A percentile compares a stretch with the other conserved stretches of the same genome.
Evolutionary conservation across 352 stramenopile genomes (phyloP).

Genomic region (Phytophthora tentaculata): DNA sequence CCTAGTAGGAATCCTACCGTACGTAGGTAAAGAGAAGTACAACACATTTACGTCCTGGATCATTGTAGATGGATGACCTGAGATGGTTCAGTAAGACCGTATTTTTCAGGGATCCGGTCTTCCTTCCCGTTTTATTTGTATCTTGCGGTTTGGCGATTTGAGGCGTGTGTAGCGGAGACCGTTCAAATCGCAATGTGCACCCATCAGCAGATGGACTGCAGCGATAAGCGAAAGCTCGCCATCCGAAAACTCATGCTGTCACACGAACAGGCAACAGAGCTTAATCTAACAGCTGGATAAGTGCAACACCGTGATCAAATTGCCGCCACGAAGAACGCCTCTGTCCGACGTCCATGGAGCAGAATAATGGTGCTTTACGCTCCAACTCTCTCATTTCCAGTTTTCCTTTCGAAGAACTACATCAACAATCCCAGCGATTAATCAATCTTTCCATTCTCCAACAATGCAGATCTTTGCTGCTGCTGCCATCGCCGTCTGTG

Average conservation of each 20-base stretch:
- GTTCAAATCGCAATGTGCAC: background rate
- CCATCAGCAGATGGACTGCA: background rate
- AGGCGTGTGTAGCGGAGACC: background rate
- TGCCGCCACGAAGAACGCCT: background rate
- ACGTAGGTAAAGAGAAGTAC: background rate
- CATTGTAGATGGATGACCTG: background rate
- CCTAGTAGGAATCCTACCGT: background rate
- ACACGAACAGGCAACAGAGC: background rate
- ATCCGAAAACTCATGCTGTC: background rate
- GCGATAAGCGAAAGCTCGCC: background rate
- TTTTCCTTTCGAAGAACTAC: background rate
- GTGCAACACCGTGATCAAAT: background rate
- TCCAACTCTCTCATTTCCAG: background rate
- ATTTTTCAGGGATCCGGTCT: background rate
- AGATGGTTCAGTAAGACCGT: background rate
- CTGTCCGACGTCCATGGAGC: background rate
- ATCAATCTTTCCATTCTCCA: background rate
- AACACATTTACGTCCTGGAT: background rate
- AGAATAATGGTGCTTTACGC: background rate
- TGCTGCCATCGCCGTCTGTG: slow-evolving; percentile 7
- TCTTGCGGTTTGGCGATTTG: background rate
- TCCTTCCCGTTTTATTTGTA: background rate
- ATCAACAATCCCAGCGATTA: background rate
- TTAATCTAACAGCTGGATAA: background rate
- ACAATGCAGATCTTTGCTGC: background rate